phyloP scores from a whole-genome alignment of 2,329 filamentous ascomycete species.

The Fusarium sp. region DNA sequence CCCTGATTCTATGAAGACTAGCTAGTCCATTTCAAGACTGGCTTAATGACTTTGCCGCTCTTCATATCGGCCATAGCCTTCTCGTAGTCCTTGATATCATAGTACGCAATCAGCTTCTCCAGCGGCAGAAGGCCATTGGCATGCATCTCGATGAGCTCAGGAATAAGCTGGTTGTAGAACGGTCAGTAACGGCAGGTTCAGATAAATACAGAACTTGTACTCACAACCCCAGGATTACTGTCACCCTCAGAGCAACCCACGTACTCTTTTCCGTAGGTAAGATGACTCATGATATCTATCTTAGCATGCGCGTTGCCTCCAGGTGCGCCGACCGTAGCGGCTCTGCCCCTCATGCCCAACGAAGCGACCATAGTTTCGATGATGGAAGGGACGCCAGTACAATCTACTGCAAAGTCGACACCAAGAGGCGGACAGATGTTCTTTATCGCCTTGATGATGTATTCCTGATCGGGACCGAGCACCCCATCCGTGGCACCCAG shows the following conservation, averaged over 20 bases:
- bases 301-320: neutral
- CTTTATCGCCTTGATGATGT: neutral
- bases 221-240: slow-evolving; percentile 1
- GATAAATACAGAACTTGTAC: rapidly evolving
- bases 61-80: slow-evolving; percentile 1
- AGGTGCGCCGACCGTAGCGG: slow-evolving; percentile 20
- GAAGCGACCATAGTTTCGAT: slow-evolving; percentile 18
- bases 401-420: slow-evolving; percentile 27
- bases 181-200: neutral
- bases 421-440: neutral
- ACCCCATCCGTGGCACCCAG: slow-evolving; percentile 18
- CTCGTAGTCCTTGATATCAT: neutral
- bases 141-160: slow-evolving; percentile 4
- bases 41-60: neutral
- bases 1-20: rapidly evolving
- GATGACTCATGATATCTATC: slow-evolving; percentile 17
- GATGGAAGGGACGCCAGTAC: slow-evolving; percentile 17
- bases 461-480: neutral
- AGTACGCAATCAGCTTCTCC: neutral
- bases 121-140: neutral
- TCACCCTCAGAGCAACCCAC: slow-evolving; percentile 25
- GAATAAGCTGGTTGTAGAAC: neutral
- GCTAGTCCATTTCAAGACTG: neutral
- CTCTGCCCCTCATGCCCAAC: slow-evolving; percentile 11
- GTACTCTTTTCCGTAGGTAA: slow-evolving; percentile 19